Base-by-base conservation (phyloP, 208 protist genomes). In the Leishmania amazonensis region DNA sequence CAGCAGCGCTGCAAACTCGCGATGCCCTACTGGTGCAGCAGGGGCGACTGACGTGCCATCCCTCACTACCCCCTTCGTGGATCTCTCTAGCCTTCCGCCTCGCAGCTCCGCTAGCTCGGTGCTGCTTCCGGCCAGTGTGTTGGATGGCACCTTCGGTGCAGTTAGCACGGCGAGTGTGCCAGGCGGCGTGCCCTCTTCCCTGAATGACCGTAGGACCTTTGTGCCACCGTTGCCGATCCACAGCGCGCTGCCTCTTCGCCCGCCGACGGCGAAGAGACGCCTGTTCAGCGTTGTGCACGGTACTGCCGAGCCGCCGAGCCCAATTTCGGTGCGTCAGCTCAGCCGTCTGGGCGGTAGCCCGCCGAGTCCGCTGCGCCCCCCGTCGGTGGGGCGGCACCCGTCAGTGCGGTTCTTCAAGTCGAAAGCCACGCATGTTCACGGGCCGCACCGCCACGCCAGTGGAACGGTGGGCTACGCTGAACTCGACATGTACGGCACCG, bases 221-320 rank as follows among this genome's bases (percentile, higher is more conserved):
- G 72, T 81, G 35, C 83, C 68, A n/a, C 78, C 78, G 3, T 80
- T 76, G 47, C 83, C 83, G 35, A 67, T 80, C 3, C 83, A 83
- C 67, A 64, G 68, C 35, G 74, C 79, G 45, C 67, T 83, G 75
- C 74, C 83, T n/a, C 40, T 62, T 71, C 65, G 67, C 40, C 83
- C 75, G 3, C 64, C 79, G 40, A 42, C 64, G 24, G 40, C 42
- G 51, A 80, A 62, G 78, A 58, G 83, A 51, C 89, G 91, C 21
- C 83, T 96, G 19, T 95, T 96, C 84, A 94, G 89, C 80, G 81
- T 90, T 57, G 90, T 93, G 38, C 89, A 95, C 85, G 85, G 68
- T 28, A 73, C 76, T 15, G 83, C 21, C 31, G 91, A 91, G 67
- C 91, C 89, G 54, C 47, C 78, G 24, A 95, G 90, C 28, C 93